phyloP scores from a whole-genome alignment of 441 rosid genomes.

The Populus trichocarpa region DNA sequence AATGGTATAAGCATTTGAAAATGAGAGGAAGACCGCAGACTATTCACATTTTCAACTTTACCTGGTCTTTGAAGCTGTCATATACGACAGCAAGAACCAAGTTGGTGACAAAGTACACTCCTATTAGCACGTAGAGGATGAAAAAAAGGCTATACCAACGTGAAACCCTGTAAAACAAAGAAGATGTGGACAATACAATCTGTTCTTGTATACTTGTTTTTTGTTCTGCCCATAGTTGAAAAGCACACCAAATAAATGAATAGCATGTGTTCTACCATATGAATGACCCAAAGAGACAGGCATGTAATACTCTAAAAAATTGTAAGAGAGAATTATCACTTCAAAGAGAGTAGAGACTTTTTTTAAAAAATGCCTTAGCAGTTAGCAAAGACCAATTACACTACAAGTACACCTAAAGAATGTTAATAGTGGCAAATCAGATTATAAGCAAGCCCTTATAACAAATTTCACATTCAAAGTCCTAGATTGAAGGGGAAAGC shows the following conservation, averaged over 20 bases:
- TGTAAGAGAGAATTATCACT: background rate
- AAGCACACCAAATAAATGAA: background rate
- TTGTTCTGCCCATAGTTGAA: background rate
- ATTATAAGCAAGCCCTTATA: background rate
- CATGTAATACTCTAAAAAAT: background rate
- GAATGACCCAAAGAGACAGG: background rate
- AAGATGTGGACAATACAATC: background rate
- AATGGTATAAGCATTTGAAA: constrained; percentile 2
- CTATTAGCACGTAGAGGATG: constrained; percentile 78
- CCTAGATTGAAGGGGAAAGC: background rate
- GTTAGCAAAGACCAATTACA: background rate
- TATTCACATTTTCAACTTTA: constrained; percentile 15
- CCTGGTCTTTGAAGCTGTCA: constrained; percentile 96
- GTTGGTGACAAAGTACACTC: constrained; percentile 96
- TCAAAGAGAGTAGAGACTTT: background rate
- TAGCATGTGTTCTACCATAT: background rate
- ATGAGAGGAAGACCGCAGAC: background rate
- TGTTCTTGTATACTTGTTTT: background rate
- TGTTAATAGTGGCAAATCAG: background rate
- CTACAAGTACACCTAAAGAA: background rate
- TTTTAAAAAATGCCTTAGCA: background rate
- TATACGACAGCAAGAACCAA: constrained; percentile 97
- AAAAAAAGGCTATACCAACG: constrained; percentile 88
- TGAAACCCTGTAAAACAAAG: constrained; percentile 56
- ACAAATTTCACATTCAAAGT: background rate